phyloP scores from a whole-genome alignment of 192 early-diverging fungal genomes.

The Backusella australiensis region DNA sequence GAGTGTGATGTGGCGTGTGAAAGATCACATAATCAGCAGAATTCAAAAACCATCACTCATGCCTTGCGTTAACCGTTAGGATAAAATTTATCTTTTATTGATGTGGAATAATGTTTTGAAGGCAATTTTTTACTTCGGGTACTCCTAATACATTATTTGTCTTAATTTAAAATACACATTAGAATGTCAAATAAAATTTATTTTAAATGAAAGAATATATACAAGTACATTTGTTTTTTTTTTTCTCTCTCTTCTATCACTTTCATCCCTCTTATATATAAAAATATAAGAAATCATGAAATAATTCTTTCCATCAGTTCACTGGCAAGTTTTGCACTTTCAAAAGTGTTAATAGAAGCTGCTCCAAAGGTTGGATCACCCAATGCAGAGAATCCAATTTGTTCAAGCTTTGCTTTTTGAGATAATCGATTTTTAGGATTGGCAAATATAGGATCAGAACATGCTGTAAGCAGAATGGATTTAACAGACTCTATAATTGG shows the following conservation, averaged over 20 bases:
- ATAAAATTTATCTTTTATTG: not conserved
- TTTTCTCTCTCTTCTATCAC: not conserved
- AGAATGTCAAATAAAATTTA: not conserved
- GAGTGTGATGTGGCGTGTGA: not conserved
- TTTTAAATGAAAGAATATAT: not conserved
- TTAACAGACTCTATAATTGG: conserved; percentile 67
- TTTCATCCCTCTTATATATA: not conserved
- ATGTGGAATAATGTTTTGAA: no score
- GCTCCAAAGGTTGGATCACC: conserved; percentile 39
- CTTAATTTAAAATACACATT: not conserved
- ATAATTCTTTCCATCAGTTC: conserved; percentile 49
- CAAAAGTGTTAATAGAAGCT: conserved; percentile 35
- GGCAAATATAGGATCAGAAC: conserved; percentile 44
- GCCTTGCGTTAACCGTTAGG: not conserved
- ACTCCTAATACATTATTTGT: not conserved
- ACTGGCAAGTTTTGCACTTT: conserved; percentile 46
- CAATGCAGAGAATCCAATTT: conserved; percentile 46
- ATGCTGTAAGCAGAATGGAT: conserved; percentile 64
- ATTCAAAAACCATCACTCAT: not conserved
- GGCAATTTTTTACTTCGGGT: no score
- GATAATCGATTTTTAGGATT: conserved; percentile 37
- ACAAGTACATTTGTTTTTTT: not conserved
- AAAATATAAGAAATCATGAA: not conserved
- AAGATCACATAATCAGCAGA: not conserved
- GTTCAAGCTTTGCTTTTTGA: conserved; percentile 47